Evolutionary conservation across 257 asterid genomes (phyloP), one percentile per base, ranked within the genome.

Genomic region (Solanum lignicaule): DNA sequence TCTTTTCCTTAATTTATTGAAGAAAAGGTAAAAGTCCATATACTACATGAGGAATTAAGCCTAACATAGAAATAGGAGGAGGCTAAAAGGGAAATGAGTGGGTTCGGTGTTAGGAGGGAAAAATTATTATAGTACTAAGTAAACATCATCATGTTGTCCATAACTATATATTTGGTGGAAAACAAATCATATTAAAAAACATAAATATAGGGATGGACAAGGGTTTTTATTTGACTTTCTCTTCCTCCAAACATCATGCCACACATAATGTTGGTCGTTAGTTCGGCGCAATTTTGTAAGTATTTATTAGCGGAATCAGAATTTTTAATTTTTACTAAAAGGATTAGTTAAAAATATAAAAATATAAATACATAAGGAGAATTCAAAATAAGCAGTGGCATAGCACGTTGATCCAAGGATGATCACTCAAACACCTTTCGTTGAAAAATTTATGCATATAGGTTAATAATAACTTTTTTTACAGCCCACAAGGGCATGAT

Each of bases 121-220:
- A 79, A 25, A 79, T 79, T 7, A 81, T 46, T 81, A 20, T 81
- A 68, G 35, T 60, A 11, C 32, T 65, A 18, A 43, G 14, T 29
- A 81, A 81, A 46, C 85, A 81, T 48, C 68, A 81, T 79, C 65
- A 79, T 79, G 84, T 79, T 81, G 85, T 46, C 85, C 85, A 81
- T 29, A 16, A 43, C 27, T 27, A 9, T 23, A 21, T 9, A 60
- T 41, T 75, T 20, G 43, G 55, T n/a, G 18, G 25, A 21, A 76
- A 39, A 8, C 18, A 38, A 38, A 78, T 79, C 66, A 79, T 78
- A 14, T 78, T 13, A 39, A 41, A 11, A 27, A 8, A 10, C 38
- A 25, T 2, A 27, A 43, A 25, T 79, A 4, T 79, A 18, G 66
- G 66, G 12, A 78, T 78, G 33, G 35, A 27, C 35, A 39, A 76